phyloP scores from a whole-genome alignment of 306 rosid genomes.

The Pueraria montana region DNA sequence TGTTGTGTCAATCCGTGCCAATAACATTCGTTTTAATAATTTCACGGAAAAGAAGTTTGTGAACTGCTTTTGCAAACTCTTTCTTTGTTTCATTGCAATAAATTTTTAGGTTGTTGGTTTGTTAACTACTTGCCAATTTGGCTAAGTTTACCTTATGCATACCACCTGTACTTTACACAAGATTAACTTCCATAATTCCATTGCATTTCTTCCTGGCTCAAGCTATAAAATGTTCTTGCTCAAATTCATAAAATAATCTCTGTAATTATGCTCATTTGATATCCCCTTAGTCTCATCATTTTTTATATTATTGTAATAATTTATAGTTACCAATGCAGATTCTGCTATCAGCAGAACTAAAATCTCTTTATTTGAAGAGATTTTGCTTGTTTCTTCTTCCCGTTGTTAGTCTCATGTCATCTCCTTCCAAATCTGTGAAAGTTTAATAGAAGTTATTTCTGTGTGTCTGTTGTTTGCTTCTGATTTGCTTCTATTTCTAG shows the following conservation, averaged over 20 bases:
- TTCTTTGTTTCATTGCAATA: conserved; percentile 4
- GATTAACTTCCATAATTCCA: conserved; percentile 3
- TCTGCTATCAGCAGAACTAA: conserved; percentile 51
- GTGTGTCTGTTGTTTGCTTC: conserved; percentile 75
- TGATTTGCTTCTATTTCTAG: conserved; percentile 62
- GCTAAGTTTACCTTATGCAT: conserved; percentile 26
- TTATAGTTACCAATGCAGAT: conserved; percentile 59
- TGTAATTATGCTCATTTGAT: conserved; percentile 30
- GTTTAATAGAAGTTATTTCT: too few species aligned
- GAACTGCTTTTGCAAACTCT: conserved; percentile 31
- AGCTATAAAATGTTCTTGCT: conserved; percentile 35
- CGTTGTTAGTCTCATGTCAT: conserved; percentile 80
- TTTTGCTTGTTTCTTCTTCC: conserved; percentile 87
- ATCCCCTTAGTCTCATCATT: conserved; percentile 33
- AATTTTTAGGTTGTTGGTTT: conserved; percentile 18
- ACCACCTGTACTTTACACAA: conserved; percentile 35
- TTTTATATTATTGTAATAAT: conserved; percentile 27
- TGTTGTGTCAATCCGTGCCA: not conserved
- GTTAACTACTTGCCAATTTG: conserved; percentile 24
- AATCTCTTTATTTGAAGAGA: conserved; percentile 71
- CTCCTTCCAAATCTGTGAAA: conserved; percentile 85
- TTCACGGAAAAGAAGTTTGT: conserved; percentile 13
- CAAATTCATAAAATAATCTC: conserved; percentile 24
- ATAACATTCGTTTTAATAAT: conserved; percentile 9
- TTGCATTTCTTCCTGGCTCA: conserved; percentile 7